Base-by-base conservation (phyloP, 176 grass and related monocot genomes). In the Carex parvula region DNA sequence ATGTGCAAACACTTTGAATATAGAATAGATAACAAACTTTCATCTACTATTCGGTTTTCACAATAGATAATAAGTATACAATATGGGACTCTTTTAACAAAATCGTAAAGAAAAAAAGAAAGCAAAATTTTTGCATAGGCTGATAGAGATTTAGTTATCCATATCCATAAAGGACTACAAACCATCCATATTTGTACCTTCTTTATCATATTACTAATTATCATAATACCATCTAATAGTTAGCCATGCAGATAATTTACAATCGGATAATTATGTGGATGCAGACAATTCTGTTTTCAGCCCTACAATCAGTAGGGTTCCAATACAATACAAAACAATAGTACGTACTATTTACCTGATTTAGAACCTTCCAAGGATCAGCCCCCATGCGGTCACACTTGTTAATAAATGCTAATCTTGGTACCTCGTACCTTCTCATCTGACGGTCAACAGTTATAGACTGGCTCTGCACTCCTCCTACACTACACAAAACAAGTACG, bases 361-460 rank as follows among this genome's bases (percentile, higher is more conserved):
- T 92, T 72, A 98, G 91, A 92, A 98, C 95, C 84, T 89, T 98
- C 92, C 95, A 95, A 53, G 95, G 95, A 95, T 98, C 95, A 64
- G 92, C 95, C 67, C 95, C 95, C 95, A 98, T 98, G 33, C 95
- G 89, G 55, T 98, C 95, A 76, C 94, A 92, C 81, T 98, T 98
- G 85, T 98, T 98, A 68, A 95, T 95, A 71, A 98, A 98, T 57
- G 96, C 93, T 67, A 98, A 81, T 84, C 96, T 98, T 86, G 96
- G 92, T 80, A 98, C 92, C 84, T 90, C 92, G 72, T 98, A 95
- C 90, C 92, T 88, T 86, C 91, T 95, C 96, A 95, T 98, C 86
- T 98, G 96, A 42, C 96, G 91, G 87, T 98, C 96, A 80, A 98
- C 96, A 61, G 96, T 98, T 67, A 98, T 95, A 16, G 96, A 98